Percentiles rank a stretch among this genome's conserved stretches.
Conservation (phyloP, 177 flowering plant genomes). For the Vitis hybrid region DNA sequence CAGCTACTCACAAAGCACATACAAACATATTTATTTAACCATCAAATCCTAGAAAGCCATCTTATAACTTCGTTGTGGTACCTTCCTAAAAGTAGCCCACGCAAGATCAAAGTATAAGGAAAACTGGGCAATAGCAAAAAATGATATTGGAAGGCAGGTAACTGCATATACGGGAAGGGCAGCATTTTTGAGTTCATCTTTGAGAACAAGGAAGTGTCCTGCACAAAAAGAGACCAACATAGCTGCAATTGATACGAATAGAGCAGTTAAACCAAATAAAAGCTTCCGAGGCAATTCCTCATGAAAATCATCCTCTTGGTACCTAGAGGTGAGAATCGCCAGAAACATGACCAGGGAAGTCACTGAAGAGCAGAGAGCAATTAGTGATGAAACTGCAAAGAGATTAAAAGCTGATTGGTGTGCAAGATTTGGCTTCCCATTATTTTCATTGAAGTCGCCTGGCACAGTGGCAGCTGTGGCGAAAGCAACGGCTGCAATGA, state of each 20-base stretch:
- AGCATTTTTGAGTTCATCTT: conserved; percentile 25
- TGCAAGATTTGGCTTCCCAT: conserved; percentile 28
- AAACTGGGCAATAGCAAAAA: conserved; percentile 25
- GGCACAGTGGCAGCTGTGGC: conserved; percentile 40
- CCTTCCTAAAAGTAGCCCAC: conserved; percentile 20
- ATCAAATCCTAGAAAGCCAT: no score
- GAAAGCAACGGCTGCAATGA: conserved; percentile 40
- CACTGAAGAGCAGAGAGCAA: conserved; percentile 44
- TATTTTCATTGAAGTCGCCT: conserved; percentile 21
- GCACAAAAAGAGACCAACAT: conserved; percentile 45
- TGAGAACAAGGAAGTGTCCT: conserved; percentile 36
- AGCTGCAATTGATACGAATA: conserved; percentile 37
- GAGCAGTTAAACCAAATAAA: conserved; percentile 32
- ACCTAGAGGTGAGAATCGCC: conserved; percentile 38
- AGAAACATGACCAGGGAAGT: conserved; percentile 41
- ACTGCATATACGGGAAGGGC: conserved; percentile 33
- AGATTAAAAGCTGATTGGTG: conserved; percentile 27
- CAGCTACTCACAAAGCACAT: no score
- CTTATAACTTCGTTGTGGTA: conserved; percentile 23
- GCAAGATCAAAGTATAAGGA: conserved; percentile 30
- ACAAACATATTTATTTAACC: no score
- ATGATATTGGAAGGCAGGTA: conserved; percentile 24
- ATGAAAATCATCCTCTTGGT: conserved; percentile 31
- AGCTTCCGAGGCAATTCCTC: conserved; percentile 33
- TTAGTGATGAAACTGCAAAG: conserved; percentile 36